Conservation (phyloP, 2,329 filamentous ascomycete genomes). For the Venturia oleaginea region DNA sequence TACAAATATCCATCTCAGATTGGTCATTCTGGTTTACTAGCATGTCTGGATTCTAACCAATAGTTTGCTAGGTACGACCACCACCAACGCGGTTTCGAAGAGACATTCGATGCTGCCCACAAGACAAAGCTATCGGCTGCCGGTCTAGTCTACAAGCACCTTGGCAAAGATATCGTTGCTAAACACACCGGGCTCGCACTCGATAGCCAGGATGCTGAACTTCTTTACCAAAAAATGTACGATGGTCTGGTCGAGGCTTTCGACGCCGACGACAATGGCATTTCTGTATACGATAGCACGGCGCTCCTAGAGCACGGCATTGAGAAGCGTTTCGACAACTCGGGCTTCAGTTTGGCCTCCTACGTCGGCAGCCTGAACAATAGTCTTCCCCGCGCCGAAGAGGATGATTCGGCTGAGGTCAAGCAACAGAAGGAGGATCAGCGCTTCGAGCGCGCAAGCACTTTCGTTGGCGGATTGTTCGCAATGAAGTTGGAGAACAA, state of each 20-base stretch:
- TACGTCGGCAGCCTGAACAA: slow-evolving; percentile 83
- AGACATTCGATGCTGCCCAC: slow-evolving; percentile 68
- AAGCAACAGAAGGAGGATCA: slow-evolving; percentile 67
- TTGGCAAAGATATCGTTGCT: slow-evolving; percentile 75
- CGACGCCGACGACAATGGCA: slow-evolving; percentile 95
- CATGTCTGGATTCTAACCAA: neutral
- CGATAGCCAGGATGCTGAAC: slow-evolving; percentile 56
- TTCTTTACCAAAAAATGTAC: slow-evolving; percentile 86
- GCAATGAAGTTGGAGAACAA: slow-evolving; percentile 62
- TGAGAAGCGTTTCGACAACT: slow-evolving; percentile 73
- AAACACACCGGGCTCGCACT: slow-evolving; percentile 47
- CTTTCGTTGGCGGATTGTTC: slow-evolving; percentile 84
- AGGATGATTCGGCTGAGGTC: slow-evolving; percentile 25
- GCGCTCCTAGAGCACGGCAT: slow-evolving; percentile 61
- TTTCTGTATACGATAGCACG: slow-evolving; percentile 68
- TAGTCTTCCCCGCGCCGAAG: slow-evolving; percentile 20
- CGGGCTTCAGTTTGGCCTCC: slow-evolving; percentile 75
- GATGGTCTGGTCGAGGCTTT: slow-evolving; percentile 89
- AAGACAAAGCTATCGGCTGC: slow-evolving; percentile 87
- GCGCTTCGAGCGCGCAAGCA: slow-evolving; percentile 67
- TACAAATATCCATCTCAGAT: neutral
- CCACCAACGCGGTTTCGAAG: slow-evolving; percentile 85
- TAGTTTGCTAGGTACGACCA: slow-evolving; percentile 61
- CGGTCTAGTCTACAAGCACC: slow-evolving; percentile 92
- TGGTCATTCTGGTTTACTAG: neutral